A percentile compares a stretch with the other conserved stretches of the same genome.
phyloP scores from a whole-genome alignment of 2,329 filamentous ascomycete species.

The Aciculosporium take region DNA sequence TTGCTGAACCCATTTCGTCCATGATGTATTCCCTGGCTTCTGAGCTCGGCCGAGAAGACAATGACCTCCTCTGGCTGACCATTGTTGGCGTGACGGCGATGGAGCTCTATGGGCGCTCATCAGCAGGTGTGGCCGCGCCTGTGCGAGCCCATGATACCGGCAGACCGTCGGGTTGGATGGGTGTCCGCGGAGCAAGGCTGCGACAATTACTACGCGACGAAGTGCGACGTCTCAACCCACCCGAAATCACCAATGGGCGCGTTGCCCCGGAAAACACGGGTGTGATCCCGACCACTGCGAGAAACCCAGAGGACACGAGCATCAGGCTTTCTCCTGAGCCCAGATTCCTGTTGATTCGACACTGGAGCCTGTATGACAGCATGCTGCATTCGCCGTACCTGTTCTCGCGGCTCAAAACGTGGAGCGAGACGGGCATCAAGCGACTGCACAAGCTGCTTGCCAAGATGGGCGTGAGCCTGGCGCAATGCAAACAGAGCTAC shows the following conservation, averaged over 20 bases:
- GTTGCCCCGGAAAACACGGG: slow-evolving; percentile 54
- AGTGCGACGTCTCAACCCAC: slow-evolving; percentile 82
- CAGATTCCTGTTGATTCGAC: slow-evolving; percentile 77
- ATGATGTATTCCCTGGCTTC: slow-evolving; percentile 90
- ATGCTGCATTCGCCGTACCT: slow-evolving; percentile 97
- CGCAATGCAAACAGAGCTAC: slow-evolving; percentile 89
- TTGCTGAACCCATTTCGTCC: slow-evolving; percentile 87
- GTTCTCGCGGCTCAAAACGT: slow-evolving; percentile 81
- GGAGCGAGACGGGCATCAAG: slow-evolving; percentile 80
- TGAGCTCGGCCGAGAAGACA: slow-evolving; percentile 90
- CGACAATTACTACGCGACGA: slow-evolving; percentile 81
- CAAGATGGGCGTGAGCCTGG: slow-evolving; percentile 93
- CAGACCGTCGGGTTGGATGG: slow-evolving; percentile 59
- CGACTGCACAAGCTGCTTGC: slow-evolving; percentile 85
- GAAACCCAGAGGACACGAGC: slow-evolving; percentile 78
- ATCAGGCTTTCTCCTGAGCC: slow-evolving; percentile 91
- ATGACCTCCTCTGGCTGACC: slow-evolving; percentile 85
- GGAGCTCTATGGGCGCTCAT: slow-evolving; percentile 78
- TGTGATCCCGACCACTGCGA: slow-evolving; percentile 78
- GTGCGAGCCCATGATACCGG: slow-evolving; percentile 40
- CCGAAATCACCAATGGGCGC: slow-evolving; percentile 48
- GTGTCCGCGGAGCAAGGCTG: slow-evolving; percentile 68
- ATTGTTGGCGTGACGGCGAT: slow-evolving; percentile 93
- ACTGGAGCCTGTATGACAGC: slow-evolving; percentile 96
- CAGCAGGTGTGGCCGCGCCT: slow-evolving; percentile 57